phyloP scores from a whole-genome alignment of 2,329 filamentous ascomycete species.

The Scytalidium lignicola region DNA sequence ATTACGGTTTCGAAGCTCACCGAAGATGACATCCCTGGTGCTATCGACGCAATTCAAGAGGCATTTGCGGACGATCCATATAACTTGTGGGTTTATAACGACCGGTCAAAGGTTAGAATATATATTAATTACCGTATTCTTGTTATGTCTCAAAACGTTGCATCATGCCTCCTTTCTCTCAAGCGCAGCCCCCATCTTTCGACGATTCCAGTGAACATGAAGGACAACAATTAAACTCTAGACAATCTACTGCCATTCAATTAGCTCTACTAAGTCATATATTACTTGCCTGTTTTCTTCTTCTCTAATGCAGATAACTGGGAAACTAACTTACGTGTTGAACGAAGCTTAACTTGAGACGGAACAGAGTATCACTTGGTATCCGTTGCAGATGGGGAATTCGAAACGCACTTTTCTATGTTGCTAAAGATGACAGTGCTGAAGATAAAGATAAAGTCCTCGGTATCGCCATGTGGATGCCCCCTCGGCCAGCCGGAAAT shows the following conservation, averaged over 20 bases:
- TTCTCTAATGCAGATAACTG: background rate
- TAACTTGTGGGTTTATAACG: slow-evolving; percentile 58
- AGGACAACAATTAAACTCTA: background rate
- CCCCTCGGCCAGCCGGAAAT: slow-evolving; percentile 43
- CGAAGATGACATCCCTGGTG: slow-evolving; percentile 56
- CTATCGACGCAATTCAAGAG: slow-evolving; percentile 59
- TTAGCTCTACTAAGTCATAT: too few species aligned
- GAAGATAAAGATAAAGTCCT: slow-evolving; percentile 45
- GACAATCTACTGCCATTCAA: background rate
- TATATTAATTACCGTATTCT: background rate
- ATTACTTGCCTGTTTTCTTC: background rate
- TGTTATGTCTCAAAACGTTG: background rate
- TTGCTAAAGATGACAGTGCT: slow-evolving; percentile 54
- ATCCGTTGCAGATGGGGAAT: slow-evolving; percentile 68
- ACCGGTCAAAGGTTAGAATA: slow-evolving; percentile 46
- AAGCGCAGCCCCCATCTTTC: background rate
- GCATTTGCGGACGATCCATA: slow-evolving; percentile 65
- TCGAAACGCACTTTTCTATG: slow-evolving; percentile 62
- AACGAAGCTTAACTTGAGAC: slow-evolving; percentile 30
- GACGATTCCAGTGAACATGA: background rate
- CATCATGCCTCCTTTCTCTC: background rate
- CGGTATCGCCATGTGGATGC: slow-evolving; percentile 69
- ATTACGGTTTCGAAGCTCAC: slow-evolving; percentile 52
- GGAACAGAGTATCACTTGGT: slow-evolving; percentile 58
- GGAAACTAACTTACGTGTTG: background rate